Conservation (phyloP, 192 early-diverging fungal genomes). For the Rhizoclosmatium globosum region DNA sequence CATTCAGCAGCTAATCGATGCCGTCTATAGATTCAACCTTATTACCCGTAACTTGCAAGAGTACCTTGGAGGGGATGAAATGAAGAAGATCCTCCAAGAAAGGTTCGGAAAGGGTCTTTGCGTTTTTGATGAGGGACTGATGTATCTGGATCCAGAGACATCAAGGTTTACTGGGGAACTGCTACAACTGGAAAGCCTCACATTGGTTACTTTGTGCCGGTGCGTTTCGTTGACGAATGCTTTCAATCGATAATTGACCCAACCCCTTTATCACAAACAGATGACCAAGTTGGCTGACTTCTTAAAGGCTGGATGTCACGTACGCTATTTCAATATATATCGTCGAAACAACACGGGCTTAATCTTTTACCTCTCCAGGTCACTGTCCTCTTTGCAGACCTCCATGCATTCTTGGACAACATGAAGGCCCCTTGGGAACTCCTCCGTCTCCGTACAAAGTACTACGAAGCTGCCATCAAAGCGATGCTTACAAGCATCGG, state of each 20-base stretch:
- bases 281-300: slow-evolving; percentile 99
- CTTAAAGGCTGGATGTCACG: slow-evolving; percentile 88
- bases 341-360: slow-evolving; percentile 18
- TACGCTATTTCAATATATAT: slow-evolving; percentile 38
- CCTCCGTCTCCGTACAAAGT: slow-evolving; percentile 84
- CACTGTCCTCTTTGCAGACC: slow-evolving; percentile 91
- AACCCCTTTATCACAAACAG: neutral
- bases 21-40: slow-evolving; percentile 64
- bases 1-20: neutral
- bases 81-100: slow-evolving; percentile 84
- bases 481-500: slow-evolving; percentile 91
- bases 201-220: slow-evolving; percentile 95
- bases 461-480: slow-evolving; percentile 95
- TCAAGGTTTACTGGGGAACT: slow-evolving; percentile 97
- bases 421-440: slow-evolving; percentile 96
- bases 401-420: slow-evolving; percentile 99
- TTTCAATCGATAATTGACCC: too few species aligned
- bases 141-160: slow-evolving; percentile 52
- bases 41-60: slow-evolving; percentile 96
- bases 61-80: slow-evolving; percentile 85
- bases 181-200: slow-evolving; percentile 96
- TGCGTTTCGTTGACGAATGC: neutral
- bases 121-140: slow-evolving; percentile 66
- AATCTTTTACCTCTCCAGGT: slow-evolving; percentile 59
- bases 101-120: slow-evolving; percentile 75